A percentile compares a stretch with the other conserved stretches of the same genome.
These are phyloP conservation scores for Tilletia setariae DNA, from an alignment of 1,284 basidiomycete species.

Conservation along the genomic window DNA sequence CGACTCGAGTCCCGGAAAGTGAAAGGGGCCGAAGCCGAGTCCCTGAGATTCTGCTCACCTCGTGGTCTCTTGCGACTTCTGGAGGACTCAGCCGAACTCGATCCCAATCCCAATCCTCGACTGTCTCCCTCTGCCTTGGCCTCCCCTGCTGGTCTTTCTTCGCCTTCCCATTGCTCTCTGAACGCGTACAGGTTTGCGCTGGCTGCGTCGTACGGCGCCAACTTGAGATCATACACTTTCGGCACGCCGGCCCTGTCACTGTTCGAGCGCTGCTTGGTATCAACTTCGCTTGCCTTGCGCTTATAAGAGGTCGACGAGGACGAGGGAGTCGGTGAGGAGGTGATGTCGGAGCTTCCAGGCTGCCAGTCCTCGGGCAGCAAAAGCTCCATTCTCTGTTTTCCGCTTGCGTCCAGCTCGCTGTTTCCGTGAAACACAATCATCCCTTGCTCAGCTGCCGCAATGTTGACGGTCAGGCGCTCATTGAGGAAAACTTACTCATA, in stretches of 20 bases:
- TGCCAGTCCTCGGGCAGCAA: constrained; percentile 34
- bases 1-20: constrained; percentile 27
- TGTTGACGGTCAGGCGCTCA: background rate
- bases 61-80: background rate
- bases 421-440: background rate
- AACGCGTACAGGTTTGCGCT: constrained; percentile 50
- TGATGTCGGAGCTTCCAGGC: background rate
- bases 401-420: constrained; percentile 35
- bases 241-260: constrained; percentile 31
- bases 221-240: constrained; percentile 39
- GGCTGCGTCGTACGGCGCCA: constrained; percentile 36
- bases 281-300: constrained; percentile 22
- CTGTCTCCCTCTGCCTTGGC: background rate
- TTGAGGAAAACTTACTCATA: constrained; percentile 51
- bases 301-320: background rate
- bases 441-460: background rate
- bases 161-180: constrained; percentile 27
- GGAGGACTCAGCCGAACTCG: background rate
- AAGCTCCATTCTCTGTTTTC: constrained; percentile 49
- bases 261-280: constrained; percentile 19
- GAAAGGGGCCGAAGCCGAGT: background rate
- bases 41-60: constrained; percentile 3
- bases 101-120: background rate
- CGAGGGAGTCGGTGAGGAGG: background rate
- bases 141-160: constrained; percentile 11